phyloP scores from a whole-genome alignment of 257 asterid genomes.

The Nicotiana tomentosiformis region DNA sequence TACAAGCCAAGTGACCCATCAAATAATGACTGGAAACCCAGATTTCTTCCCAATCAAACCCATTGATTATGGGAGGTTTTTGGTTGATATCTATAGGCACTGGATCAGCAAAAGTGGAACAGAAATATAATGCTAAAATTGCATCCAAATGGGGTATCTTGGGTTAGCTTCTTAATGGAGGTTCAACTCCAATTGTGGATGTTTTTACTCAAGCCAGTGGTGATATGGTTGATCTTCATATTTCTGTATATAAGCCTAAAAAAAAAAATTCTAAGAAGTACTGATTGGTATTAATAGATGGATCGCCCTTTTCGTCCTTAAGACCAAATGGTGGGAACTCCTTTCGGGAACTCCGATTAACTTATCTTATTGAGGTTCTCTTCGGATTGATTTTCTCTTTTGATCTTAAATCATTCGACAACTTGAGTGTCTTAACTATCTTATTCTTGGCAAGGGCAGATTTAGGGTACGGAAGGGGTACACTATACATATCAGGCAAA shows the following conservation, averaged over 20 bases:
- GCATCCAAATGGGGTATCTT: constrained; percentile 48
- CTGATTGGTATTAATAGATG: too few relatives aligned
- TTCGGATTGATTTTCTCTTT: too few relatives aligned
- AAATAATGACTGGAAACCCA: constrained; percentile 34
- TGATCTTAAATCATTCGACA: too few relatives aligned
- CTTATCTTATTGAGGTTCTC: too few relatives aligned
- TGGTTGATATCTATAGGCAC: constrained; percentile 28
- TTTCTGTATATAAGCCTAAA: constrained; percentile 5
- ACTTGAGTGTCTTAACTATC: too few relatives aligned
- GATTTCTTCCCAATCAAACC: constrained; percentile 37
- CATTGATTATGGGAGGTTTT: constrained; percentile 18
- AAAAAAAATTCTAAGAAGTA: too few relatives aligned
- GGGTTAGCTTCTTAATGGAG: constrained; percentile 38
- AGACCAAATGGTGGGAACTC: too few relatives aligned
- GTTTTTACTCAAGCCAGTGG: constrained; percentile 44
- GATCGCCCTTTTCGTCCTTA: too few relatives aligned
- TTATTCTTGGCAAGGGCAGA: too few relatives aligned
- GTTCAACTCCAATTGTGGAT: constrained; percentile 44
- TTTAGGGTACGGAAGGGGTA: too few relatives aligned
- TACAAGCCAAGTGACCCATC: constrained; percentile 37
- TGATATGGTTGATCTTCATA: constrained; percentile 56
- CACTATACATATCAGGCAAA: too few relatives aligned
- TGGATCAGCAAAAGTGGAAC: constrained; percentile 3
- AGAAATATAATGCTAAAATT: constrained; percentile 26
- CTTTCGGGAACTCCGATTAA: too few relatives aligned